These are phyloP conservation scores for Lactuca sativa DNA, from an alignment of 129 eudicot species.

Conservation along the genomic window DNA sequence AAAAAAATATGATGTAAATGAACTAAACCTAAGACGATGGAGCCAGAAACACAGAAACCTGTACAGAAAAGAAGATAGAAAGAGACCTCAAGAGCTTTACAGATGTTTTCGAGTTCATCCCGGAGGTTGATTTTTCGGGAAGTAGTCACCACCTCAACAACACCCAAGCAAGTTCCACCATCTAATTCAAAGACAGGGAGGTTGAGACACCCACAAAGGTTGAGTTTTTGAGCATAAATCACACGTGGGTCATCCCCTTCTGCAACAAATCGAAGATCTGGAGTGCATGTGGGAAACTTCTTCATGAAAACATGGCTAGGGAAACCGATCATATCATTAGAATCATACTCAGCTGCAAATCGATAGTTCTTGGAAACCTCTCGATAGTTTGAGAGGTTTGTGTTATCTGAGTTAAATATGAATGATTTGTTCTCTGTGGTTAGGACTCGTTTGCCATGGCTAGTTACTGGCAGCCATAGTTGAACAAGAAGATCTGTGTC, in stretches of 20 bases:
- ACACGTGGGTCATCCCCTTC: conserved; percentile 61
- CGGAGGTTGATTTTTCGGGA: conserved; percentile 43
- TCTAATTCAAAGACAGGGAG: conserved; percentile 70
- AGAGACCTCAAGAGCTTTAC: conserved; percentile 81
- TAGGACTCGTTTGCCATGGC: conserved; percentile 53
- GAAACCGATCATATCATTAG: conserved; percentile 51
- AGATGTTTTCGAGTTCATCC: conserved; percentile 67
- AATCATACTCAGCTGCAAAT: conserved; percentile 56
- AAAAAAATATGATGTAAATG: background rate
- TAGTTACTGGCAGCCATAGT: conserved; percentile 71
- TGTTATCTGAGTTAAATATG: conserved; percentile 43
- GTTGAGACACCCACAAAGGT: conserved; percentile 74
- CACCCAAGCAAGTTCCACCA: conserved; percentile 78
- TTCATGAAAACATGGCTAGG: conserved; percentile 78
- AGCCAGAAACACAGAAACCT: background rate
- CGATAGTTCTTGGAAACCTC: conserved; percentile 50
- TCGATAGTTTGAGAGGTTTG: conserved; percentile 51
- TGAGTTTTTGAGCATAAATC: conserved; percentile 36
- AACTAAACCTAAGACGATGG: background rate
- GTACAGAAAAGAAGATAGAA: conserved; percentile 13
- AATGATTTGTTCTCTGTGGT: conserved; percentile 60
- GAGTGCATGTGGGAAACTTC: conserved; percentile 62
- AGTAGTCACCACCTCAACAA: conserved; percentile 71
- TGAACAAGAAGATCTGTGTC: conserved; percentile 67
- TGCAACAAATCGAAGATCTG: conserved; percentile 52